A percentile compares a stretch with the other conserved stretches of the same genome.
Conservation (phyloP, 208 protist genomes). For the Strigomonas galati region DNA sequence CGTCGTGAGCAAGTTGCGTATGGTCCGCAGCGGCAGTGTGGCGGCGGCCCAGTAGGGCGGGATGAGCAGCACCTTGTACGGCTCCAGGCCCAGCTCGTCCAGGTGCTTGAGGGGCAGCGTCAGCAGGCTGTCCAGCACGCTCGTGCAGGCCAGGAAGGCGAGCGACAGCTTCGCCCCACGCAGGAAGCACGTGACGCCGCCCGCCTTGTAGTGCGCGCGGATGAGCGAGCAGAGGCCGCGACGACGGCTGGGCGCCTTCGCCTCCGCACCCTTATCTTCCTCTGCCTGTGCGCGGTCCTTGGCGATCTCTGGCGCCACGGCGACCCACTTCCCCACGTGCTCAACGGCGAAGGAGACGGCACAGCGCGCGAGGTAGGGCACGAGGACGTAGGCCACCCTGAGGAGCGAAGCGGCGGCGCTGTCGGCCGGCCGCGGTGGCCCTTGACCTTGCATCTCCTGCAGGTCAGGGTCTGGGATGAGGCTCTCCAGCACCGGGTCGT, state of each 20-base stretch:
- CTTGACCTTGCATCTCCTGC: too few relatives aligned
- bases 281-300: conserved; percentile 5
- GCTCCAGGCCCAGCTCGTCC: neutral
- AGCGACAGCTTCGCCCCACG: conserved; percentile 23
- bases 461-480: too few relatives aligned
- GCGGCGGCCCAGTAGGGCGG: too few relatives aligned
- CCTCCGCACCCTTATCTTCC: neutral
- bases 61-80: too few relatives aligned
- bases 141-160: conserved; percentile 18
- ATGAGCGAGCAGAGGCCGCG: neutral
- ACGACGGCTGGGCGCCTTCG: neutral
- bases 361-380: too few relatives aligned
- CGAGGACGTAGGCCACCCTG: too few relatives aligned
- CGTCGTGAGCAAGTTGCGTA: conserved; percentile 19
- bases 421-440: too few relatives aligned
- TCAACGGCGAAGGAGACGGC: too few relatives aligned
- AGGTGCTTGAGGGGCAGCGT: conserved; percentile 10
- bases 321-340: neutral
- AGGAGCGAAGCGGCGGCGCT: too few relatives aligned
- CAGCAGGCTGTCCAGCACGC: conserved; percentile 15
- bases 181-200: conserved; percentile 10
- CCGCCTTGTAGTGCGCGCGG: neutral
- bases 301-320: conserved; percentile 17
- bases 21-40: conserved; percentile 17
- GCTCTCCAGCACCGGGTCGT: too few relatives aligned